Conservation (phyloP, 2,329 filamentous ascomycete genomes). For the Xylaria digitata region DNA sequence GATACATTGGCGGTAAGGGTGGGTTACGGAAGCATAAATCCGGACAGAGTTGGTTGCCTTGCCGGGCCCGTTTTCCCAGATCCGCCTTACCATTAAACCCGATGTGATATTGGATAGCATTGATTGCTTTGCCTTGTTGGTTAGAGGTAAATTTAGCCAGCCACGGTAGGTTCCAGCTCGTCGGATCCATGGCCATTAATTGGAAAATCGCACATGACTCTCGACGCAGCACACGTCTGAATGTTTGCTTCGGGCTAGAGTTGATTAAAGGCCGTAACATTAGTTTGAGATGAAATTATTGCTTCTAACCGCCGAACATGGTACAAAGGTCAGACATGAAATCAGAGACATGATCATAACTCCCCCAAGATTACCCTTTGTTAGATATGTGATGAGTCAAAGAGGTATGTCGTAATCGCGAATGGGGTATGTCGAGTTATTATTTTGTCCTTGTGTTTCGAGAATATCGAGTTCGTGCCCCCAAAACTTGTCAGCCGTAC, state of each 20-base stretch:
- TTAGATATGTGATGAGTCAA: slow-evolving; percentile 19
- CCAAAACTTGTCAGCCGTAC: slow-evolving; percentile 16
- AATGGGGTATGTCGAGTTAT: slow-evolving; percentile 1
- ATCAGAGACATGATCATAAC: slow-evolving; percentile 12
- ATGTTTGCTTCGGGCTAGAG: slow-evolving; percentile 20
- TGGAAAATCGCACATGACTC: slow-evolving; percentile 1
- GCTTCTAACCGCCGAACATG: background rate
- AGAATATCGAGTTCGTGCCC: slow-evolving; percentile 17
- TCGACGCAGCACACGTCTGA: background rate
- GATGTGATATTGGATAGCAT: background rate
- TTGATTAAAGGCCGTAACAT: slow-evolving; percentile 4
- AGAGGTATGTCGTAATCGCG: background rate
- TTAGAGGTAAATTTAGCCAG: background rate
- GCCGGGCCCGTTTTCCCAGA: background rate
- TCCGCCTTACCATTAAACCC: background rate
- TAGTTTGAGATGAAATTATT: slow-evolving; percentile 6
- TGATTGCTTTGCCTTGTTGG: background rate
- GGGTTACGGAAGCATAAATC: slow-evolving; percentile 12
- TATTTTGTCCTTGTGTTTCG: slow-evolving; percentile 6
- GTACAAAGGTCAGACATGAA: slow-evolving; percentile 10
- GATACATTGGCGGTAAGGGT: slow-evolving; percentile 9
- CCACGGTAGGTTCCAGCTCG: slow-evolving; percentile 2
- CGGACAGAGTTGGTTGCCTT: background rate
- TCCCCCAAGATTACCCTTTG: background rate
- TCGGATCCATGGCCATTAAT: slow-evolving; percentile 12